These are phyloP conservation scores for Nicotiana tomentosiformis DNA, from an alignment of 257 asterid species.

Conservation along the genomic window DNA sequence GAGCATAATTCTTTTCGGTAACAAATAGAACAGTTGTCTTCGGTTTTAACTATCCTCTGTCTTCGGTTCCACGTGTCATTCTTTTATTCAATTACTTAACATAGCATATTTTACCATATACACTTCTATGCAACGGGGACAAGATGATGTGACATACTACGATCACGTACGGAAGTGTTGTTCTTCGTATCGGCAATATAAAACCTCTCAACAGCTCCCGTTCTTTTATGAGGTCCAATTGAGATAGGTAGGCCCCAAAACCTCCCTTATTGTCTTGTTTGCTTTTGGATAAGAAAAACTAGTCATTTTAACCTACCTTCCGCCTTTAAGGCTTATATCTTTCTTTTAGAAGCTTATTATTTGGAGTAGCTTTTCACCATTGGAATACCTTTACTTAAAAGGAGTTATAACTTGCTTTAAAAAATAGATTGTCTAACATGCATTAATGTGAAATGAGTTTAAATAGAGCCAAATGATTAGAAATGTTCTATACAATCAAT, in stretches of 20 bases:
- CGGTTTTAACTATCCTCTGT: too few species aligned
- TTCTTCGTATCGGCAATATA: not conserved
- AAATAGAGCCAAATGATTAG: not conserved
- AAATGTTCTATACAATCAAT: not conserved
- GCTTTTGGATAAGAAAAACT: too few species aligned
- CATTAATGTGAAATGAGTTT: not conserved
- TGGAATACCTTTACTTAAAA: too few species aligned
- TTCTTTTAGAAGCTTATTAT: not conserved
- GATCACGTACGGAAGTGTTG: slow-evolving; percentile 4
- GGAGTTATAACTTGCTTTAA: not conserved
- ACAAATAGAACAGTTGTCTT: too few species aligned
- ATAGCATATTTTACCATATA: too few species aligned
- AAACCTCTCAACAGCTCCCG: too few species aligned
- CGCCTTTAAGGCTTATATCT: not conserved
- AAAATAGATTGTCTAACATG: too few species aligned
- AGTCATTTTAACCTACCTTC: not conserved
- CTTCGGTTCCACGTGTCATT: too few species aligned
- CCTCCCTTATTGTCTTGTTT: not conserved
- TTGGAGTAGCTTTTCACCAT: not conserved
- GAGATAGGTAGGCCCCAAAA: too few species aligned
- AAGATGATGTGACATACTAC: not conserved
- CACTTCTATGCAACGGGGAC: not conserved
- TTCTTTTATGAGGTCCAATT: too few species aligned
- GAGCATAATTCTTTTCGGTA: too few species aligned
- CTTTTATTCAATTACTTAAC: too few species aligned